These are phyloP conservation scores for Schizonepeta tenuifolia DNA, from an alignment of 257 asterid species.

Conservation along the genomic window DNA sequence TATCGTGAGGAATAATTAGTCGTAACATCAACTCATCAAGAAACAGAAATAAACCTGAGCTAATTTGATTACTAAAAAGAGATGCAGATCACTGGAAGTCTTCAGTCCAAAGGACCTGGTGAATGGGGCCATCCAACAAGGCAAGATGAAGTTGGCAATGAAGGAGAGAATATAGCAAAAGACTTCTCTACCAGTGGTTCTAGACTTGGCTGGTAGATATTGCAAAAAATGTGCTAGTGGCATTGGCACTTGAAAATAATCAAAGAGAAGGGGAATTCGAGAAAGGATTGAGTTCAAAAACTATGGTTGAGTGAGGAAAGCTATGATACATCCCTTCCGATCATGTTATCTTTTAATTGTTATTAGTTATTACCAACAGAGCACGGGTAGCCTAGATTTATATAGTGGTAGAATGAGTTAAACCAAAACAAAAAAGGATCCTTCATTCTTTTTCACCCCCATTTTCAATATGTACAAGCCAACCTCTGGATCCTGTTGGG, in stretches of 20 bases:
- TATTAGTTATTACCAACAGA: constrained; percentile 16
- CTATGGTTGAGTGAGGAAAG: constrained; percentile 10
- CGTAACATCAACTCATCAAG: constrained; percentile 3
- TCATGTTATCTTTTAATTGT: background rate
- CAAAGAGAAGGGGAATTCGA: background rate
- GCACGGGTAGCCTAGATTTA: constrained; percentile 6
- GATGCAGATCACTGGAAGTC: constrained; percentile 9
- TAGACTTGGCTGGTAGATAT: background rate
- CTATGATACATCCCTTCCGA: background rate
- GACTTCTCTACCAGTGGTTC: background rate
- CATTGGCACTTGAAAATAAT: background rate
- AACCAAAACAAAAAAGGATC: too few relatives aligned
- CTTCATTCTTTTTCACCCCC: background rate
- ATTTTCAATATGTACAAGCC: background rate
- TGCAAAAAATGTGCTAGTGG: background rate
- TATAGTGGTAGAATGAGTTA: background rate
- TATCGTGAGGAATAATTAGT: background rate
- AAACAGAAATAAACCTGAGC: constrained; percentile 3
- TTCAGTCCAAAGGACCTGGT: background rate
- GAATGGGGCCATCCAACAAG: background rate
- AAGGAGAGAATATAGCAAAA: constrained; percentile 1
- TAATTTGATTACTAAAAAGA: background rate
- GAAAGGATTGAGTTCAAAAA: background rate
- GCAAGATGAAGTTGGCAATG: background rate
- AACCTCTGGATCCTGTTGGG: constrained; percentile 4